Evolutionary conservation across 495 filamentous ascomycete species (phyloP), one percentile per base, ranked within the genome.

Genomic region (Xylaria longipes): DNA sequence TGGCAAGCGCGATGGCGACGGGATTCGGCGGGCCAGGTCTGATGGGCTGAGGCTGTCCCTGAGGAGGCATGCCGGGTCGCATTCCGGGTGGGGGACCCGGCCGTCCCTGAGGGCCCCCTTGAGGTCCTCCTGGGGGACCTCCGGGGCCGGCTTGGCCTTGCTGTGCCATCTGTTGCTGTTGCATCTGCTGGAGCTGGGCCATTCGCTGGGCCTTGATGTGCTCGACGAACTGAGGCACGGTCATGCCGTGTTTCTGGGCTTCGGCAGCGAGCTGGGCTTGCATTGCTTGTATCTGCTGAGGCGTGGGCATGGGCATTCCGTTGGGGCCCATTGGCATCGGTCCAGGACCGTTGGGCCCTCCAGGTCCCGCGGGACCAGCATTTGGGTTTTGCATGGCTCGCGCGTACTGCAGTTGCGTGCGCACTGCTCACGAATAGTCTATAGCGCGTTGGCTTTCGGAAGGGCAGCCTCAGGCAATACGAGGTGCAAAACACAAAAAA

Each of bases 1-100:
- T 91, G 74, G 97, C 97, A 31, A 99, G 89, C 22, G 94, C 94
- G 27, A 98, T 77, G 5, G 94, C 95, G 76, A 94, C 91, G 45
- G 96, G 95, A 71, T 95, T 93, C 20, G 93, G 91, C 7, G 94
- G 93, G 5, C 91, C 91, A 0, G 93, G 93, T 9, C 84, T 80
- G 64, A 91, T 91, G 60, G 89, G 88, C 68, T 87, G 85, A 25
- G 83, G 80, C 75, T 89, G 88, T 73, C 75, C 77, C 15, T 68
- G 72, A 82, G 80, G 68, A 79, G 81, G 74, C 69, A 71, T 66
- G 76, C 82, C 76, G 76, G 81, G 74, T 75, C 77, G 69, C 69
- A 66, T 66, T 48, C 69, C 69, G 3, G 41, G 69, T 11, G 69
- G 69, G 4, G 69, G 69, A 48, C 60, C 69, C 29, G 68, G 76